Conservation (phyloP, 306 rosid genomes). For the Quercus suber region DNA sequence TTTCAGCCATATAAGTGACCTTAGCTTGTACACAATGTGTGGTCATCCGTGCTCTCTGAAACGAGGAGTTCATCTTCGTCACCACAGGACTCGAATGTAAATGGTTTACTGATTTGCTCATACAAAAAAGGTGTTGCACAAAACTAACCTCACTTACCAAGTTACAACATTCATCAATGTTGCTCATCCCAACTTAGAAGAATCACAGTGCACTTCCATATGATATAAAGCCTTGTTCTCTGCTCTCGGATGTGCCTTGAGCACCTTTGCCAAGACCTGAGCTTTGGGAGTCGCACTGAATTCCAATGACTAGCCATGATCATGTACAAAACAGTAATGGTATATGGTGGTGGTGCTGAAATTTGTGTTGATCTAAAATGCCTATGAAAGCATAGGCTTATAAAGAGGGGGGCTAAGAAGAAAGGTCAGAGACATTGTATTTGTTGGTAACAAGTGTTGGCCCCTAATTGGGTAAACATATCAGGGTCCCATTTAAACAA, state of each 20-base stretch:
- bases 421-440: not conserved
- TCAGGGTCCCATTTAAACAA: constrained; percentile 13
- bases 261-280: constrained; percentile 34
- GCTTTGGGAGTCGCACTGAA: constrained; percentile 24
- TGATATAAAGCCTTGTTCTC: constrained; percentile 54
- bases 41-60: not conserved
- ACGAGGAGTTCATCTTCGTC: not conserved
- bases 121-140: no score
- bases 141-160: not conserved
- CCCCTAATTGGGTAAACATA: constrained; percentile 7
- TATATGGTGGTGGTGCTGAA: not conserved
- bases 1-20: not conserved
- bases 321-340: not conserved
- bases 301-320: constrained; percentile 35
- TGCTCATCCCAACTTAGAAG: constrained; percentile 55
- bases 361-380: not conserved
- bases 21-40: not conserved
- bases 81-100: not conserved
- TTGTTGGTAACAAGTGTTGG: constrained; percentile 40
- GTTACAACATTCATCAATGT: not conserved
- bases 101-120: no score
- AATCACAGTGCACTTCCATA: constrained; percentile 57
- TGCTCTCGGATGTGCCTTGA: constrained; percentile 45
- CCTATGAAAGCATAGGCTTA: not conserved
- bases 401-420: constrained; percentile 22